Evolutionary conservation across 768 basidiomycete species (phyloP).

Genomic region (Gloeostereum incarnatum): DNA sequence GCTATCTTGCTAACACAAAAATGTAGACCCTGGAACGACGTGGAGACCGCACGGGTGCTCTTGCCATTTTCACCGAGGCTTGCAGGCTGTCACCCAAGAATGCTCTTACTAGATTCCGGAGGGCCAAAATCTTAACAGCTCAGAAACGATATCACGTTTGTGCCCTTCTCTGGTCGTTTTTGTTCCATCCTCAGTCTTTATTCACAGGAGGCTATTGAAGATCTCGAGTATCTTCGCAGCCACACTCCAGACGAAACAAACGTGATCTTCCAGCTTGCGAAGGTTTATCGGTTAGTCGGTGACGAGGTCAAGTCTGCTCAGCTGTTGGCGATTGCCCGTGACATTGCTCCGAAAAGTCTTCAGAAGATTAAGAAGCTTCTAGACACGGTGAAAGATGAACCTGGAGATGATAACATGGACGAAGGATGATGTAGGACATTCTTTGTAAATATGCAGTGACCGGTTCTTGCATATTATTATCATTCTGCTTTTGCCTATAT

Average conservation of each 20-base stretch:
- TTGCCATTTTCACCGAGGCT: conserved; percentile 76
- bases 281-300: conserved; percentile 78
- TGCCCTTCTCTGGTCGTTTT: conserved; percentile 10
- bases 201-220: conserved; percentile 65
- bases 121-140: conserved; percentile 84
- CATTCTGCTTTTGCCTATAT: too few relatives aligned
- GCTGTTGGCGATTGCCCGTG: conserved; percentile 83
- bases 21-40: conserved; percentile 82
- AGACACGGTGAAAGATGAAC: conserved; percentile 58
- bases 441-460: conserved; percentile 24
- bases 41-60: conserved; percentile 66
- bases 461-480: too few relatives aligned
- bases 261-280: conserved; percentile 92
- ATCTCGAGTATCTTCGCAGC: conserved; percentile 73
- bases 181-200: conserved; percentile 15
- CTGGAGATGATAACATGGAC: conserved; percentile 61
- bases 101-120: conserved; percentile 88
- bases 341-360: conserved; percentile 86
- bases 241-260: conserved; percentile 93
- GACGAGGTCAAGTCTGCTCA: conserved; percentile 74
- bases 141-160: conserved; percentile 79
- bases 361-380: conserved; percentile 76
- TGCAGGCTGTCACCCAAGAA: conserved; percentile 76
- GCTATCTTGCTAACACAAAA: background rate
- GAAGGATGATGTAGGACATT: conserved; percentile 49